These are phyloP conservation scores for Colletotrichum cuscutae DNA, from an alignment of 2,329 filamentous ascomycete genomes.

Conservation along the genomic window DNA sequence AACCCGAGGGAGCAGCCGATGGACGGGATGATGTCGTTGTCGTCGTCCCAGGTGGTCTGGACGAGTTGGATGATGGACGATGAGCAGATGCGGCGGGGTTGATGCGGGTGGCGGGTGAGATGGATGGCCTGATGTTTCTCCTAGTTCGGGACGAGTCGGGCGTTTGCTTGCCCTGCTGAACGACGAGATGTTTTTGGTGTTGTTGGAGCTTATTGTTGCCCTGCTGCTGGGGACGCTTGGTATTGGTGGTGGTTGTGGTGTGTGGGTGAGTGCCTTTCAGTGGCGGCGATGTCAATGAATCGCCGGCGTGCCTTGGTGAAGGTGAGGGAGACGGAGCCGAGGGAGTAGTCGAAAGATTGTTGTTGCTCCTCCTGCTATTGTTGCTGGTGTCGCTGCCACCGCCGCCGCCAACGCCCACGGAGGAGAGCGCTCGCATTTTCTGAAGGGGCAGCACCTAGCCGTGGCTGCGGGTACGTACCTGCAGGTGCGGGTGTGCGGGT, in stretches of 20 bases:
- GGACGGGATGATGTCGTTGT: conserved; percentile 13
- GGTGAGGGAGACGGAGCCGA: neutral
- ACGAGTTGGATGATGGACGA: neutral
- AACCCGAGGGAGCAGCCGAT: neutral
- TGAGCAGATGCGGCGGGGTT: conserved; percentile 6
- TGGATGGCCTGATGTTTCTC: conserved; percentile 34
- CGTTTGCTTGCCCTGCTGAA: neutral
- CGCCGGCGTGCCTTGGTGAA: conserved; percentile 2
- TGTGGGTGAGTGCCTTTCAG: neutral
- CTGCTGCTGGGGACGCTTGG: neutral
- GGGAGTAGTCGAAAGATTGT: conserved; percentile 17
- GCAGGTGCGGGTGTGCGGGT: neutral
- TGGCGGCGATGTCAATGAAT: neutral
- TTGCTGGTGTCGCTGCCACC: neutral
- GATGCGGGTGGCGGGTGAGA: conserved; percentile 27
- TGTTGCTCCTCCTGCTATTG: neutral
- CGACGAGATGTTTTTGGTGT: conserved; percentile 10
- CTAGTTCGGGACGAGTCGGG: conserved; percentile 27
- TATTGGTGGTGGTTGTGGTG: neutral
- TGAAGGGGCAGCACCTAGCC: neutral
- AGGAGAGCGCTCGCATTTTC: conserved; percentile 25
- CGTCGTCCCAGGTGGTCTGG: neutral
- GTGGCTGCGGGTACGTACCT: neutral
- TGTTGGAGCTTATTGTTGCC: neutral
- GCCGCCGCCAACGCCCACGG: neutral